A percentile compares a stretch with the other conserved stretches of the same genome.
Evolutionary conservation across 306 rosid genomes (phyloP).

Genomic region (Morella rubra): DNA sequence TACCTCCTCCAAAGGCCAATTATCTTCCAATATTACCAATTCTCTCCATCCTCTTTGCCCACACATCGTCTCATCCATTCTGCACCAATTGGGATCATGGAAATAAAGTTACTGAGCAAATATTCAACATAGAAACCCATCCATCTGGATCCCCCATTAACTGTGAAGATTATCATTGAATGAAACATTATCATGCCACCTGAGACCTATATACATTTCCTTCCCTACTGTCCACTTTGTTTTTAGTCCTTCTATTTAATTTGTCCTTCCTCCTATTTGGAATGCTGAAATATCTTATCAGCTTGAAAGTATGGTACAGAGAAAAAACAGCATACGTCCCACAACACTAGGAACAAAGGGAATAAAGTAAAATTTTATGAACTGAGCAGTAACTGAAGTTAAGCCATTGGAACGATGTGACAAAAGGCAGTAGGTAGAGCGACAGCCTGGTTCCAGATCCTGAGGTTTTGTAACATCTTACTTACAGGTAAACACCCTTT

Average conservation of each 20-base stretch:
- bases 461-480: constrained; percentile 16
- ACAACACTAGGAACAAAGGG: neutral
- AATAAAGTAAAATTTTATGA: neutral
- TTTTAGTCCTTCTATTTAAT: neutral
- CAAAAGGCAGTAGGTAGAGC: neutral
- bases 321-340: neutral
- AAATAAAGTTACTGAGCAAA: constrained; percentile 16
- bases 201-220: neutral
- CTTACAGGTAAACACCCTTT: constrained; percentile 18
- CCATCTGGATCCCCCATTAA: constrained; percentile 17
- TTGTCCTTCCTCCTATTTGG: neutral
- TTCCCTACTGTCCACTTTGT: neutral
- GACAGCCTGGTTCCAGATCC: constrained; percentile 2
- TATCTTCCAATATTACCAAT: constrained; percentile 82
- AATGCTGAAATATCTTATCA: neutral
- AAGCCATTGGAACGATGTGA: neutral
- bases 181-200: neutral
- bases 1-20: constrained; percentile 95
- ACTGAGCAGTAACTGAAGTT: neutral
- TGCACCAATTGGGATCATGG: constrained; percentile 35
- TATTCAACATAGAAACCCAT: constrained; percentile 25
- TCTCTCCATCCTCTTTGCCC: constrained; percentile 99
- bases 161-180: neutral
- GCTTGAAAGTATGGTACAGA: neutral
- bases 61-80: constrained; percentile 99